Percentiles rank a stretch among this genome's conserved stretches.
phyloP scores from a whole-genome alignment of 179 eudicot species.

The Spinacia oleracea region DNA sequence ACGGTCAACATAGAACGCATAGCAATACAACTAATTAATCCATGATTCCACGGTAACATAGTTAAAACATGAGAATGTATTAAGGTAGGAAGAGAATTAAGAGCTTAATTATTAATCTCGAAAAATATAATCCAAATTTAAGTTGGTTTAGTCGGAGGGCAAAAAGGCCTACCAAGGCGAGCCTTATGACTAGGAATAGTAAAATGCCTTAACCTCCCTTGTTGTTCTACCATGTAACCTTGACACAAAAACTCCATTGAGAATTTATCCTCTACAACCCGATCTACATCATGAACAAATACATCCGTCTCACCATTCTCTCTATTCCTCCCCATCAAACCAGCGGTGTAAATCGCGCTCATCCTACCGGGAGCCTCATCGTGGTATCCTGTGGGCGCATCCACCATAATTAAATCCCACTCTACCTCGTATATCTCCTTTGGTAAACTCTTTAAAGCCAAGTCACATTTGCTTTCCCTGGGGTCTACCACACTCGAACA shows the following conservation, averaged over 20 bases:
- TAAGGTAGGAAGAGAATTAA: neutral
- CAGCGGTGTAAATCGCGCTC: constrained; percentile 69
- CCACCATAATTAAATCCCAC: constrained; percentile 88
- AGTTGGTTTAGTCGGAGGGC: constrained; percentile 36
- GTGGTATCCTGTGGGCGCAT: constrained; percentile 73
- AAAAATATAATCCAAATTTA: neutral
- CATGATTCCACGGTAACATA: too few species aligned
- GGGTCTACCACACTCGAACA: constrained; percentile 41
- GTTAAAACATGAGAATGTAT: too few species aligned
- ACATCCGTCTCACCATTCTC: constrained; percentile 59
- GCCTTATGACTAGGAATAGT: constrained; percentile 54
- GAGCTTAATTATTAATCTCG: too few species aligned
- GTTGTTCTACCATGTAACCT: constrained; percentile 54
- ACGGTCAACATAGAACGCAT: too few species aligned
- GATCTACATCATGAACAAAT: constrained; percentile 70
- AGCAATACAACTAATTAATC: too few species aligned
- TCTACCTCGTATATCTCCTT: constrained; percentile 54
- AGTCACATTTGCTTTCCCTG: constrained; percentile 42
- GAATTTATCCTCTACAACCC: constrained; percentile 54
- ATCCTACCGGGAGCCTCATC: constrained; percentile 71
- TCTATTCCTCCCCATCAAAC: constrained; percentile 62
- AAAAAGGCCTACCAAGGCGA: constrained; percentile 47
- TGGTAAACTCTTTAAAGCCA: constrained; percentile 50
- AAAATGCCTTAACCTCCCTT: constrained; percentile 59
- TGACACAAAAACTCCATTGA: constrained; percentile 57